These are phyloP conservation scores for Exophiala lecanii-corni DNA, from an alignment of 2,329 filamentous ascomycete species.

Conservation along the genomic window DNA sequence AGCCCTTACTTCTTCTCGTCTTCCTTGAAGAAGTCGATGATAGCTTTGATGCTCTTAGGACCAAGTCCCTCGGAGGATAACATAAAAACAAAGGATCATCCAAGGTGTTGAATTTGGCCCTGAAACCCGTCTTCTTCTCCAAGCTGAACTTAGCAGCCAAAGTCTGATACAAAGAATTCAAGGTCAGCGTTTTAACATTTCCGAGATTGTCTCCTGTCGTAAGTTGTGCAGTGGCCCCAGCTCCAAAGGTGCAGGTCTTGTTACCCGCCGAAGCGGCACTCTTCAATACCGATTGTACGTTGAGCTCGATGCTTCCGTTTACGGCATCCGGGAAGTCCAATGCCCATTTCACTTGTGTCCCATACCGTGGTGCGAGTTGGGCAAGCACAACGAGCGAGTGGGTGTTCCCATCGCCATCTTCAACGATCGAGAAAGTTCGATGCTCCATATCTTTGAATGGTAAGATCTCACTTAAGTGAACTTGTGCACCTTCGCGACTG, in stretches of 20 bases:
- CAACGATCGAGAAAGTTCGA: slow-evolving; percentile 69
- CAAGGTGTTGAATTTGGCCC: slow-evolving; percentile 73
- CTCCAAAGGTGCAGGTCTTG: slow-evolving; percentile 68
- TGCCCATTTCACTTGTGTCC: slow-evolving; percentile 81
- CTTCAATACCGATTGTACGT: slow-evolving; percentile 62
- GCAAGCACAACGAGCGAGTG: slow-evolving; percentile 67
- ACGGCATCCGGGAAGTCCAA: slow-evolving; percentile 75
- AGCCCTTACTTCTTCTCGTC: neutral
- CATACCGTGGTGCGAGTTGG: slow-evolving; percentile 68
- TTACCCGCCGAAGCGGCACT: slow-evolving; percentile 49
- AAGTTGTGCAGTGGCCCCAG: slow-evolving; percentile 64
- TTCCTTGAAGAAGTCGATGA: slow-evolving; percentile 74
- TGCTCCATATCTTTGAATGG: slow-evolving; percentile 74
- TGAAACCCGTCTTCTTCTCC: slow-evolving; percentile 71
- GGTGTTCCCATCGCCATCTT: slow-evolving; percentile 62
- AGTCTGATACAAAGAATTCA: slow-evolving; percentile 68
- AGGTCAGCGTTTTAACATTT: slow-evolving; percentile 66
- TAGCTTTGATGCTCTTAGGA: slow-evolving; percentile 65
- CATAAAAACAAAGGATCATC: slow-evolving; percentile 76
- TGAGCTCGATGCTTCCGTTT: slow-evolving; percentile 70
- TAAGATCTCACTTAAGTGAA: slow-evolving; percentile 76
- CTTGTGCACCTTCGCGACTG: slow-evolving; percentile 67
- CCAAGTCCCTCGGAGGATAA: slow-evolving; percentile 75
- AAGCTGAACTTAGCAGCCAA: slow-evolving; percentile 67
- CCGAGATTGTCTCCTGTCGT: slow-evolving; percentile 68